A percentile compares a stretch with the other conserved stretches of the same genome.
Evolutionary conservation across 768 basidiomycete species (phyloP).

Genomic region (Lactarius evosmus): DNA sequence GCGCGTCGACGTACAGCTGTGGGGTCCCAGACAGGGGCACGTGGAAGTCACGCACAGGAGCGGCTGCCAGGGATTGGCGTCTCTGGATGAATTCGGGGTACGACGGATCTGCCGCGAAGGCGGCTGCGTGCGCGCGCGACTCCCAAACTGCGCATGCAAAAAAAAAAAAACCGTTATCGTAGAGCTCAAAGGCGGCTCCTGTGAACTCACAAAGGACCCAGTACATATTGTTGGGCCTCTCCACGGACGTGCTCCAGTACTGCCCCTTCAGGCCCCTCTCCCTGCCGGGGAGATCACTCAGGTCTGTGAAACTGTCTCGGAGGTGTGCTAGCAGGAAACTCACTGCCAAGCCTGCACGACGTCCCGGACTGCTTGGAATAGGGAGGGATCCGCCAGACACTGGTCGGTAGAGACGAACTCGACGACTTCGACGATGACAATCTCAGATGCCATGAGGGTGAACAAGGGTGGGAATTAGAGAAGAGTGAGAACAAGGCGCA

Average conservation of each 20-base stretch:
- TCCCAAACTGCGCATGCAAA: slow-evolving; percentile 7
- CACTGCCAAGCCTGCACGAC: slow-evolving; percentile 11
- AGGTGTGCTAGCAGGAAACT: not conserved
- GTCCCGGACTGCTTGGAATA: slow-evolving; percentile 4
- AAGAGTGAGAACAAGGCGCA: not conserved
- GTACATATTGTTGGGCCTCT: not conserved
- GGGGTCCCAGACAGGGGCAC: not conserved
- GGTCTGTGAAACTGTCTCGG: not conserved
- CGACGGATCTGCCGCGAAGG: slow-evolving; percentile 7
- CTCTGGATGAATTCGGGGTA: not conserved
- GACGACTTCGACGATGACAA: slow-evolving; percentile 5
- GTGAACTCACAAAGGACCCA: slow-evolving; percentile 17
- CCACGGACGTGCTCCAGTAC: slow-evolving; percentile 9
- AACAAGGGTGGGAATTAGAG: not conserved
- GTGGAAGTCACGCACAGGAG: not conserved
- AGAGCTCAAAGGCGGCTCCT: not conserved
- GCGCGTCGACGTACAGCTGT: not conserved
- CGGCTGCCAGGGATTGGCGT: not conserved
- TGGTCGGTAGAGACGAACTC: not conserved
- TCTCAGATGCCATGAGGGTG: not conserved
- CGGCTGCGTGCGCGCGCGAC: not conserved
- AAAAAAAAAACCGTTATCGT: not conserved
- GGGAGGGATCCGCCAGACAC: slow-evolving; percentile 4
- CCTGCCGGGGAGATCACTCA: not conserved
- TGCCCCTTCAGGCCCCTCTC: slow-evolving; percentile 11